Base-by-base conservation (phyloP, 176 grass and related monocot species). In the Avena eriantha region DNA sequence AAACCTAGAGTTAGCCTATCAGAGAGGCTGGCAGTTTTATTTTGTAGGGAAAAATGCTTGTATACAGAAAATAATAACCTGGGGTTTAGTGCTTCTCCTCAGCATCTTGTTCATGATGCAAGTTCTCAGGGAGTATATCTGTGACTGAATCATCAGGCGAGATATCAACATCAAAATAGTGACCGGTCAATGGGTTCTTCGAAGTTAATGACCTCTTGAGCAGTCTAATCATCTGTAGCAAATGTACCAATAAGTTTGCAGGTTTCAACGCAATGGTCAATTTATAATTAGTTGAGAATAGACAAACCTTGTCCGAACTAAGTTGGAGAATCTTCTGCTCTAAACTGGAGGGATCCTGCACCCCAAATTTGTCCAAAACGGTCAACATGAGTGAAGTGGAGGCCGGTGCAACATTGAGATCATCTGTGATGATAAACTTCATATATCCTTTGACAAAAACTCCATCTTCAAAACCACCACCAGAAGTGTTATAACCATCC, bases 371-470 rank as follows among this genome's bases (percentile, higher is more conserved):
- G 24, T 72, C 53, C 1, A 49, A 70, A 31, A 88, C 24, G 43
- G 53, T 63, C 14, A 88, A 0, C 87, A 88, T 79, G 5, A 84
- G 41, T 41, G 81, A 71, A 0, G 80, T 88, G 0, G 87, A 84
- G 0, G 87, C 64, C 6, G 74, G 73, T 51, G 80, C 41, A 7
- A 92, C 56, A 1, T 49, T 45, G 1, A 92, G 65, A 34, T 86
- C 83, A 19, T 92, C 86, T 0, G 83, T 83, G 48, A 68, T 14
- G 46, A 92, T 79, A 6, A 79, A 89, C 66, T 47, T 92, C 2
- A 3, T 2, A 4, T 67, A 19, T 7, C 78, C 59, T 19, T 56
- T n/a, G 0, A 92, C 80, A 13, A 89, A 92, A 69, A 92, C 80
- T 18, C 84, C 91, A 23, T 19, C 49, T 0, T 6, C 11, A 4